These are phyloP conservation scores for Saccharomycopsis amapae DNA, from an alignment of 805 yeast genomes.

Conservation along the genomic window DNA sequence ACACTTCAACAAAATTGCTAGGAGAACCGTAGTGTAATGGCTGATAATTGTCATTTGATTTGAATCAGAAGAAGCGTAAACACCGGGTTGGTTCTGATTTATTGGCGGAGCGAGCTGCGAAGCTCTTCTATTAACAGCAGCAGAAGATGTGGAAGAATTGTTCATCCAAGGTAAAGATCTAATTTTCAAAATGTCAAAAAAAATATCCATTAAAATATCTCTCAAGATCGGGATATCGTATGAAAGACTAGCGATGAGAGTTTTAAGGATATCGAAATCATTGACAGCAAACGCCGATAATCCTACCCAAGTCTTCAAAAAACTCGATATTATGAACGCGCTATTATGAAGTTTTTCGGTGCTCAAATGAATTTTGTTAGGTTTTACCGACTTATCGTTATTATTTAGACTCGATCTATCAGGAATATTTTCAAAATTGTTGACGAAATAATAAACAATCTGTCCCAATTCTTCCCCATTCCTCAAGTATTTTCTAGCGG, in stretches of 20 bases:
- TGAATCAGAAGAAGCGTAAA: conserved; percentile 14
- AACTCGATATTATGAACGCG: conserved; percentile 49
- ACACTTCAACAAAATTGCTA: conserved; percentile 48
- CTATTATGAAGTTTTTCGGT: conserved; percentile 52
- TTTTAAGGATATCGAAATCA: conserved; percentile 46
- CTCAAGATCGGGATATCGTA: conserved; percentile 50
- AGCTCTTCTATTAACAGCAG: conserved; percentile 3
- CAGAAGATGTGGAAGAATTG: conserved; percentile 12
- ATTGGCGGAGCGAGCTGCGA: conserved; percentile 6
- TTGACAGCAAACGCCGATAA: conserved; percentile 54
- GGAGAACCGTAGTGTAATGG: conserved; percentile 61
- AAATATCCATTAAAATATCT: conserved; percentile 60
- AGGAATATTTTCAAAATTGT: conserved; percentile 12
- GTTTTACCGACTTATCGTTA: neutral
- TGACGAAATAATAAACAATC: conserved; percentile 40
- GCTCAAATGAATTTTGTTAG: conserved; percentile 37
- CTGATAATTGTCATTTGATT: conserved; percentile 27
- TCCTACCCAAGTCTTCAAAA: conserved; percentile 75
- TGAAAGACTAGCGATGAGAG: conserved; percentile 55
- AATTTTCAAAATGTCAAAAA: conserved; percentile 61
- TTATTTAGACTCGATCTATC: neutral
- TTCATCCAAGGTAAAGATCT: conserved; percentile 47
- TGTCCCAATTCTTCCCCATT: conserved; percentile 57
- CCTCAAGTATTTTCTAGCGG: conserved; percentile 40
- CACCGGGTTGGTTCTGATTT: neutral